A percentile compares a stretch with the other conserved stretches of the same genome.
These are phyloP conservation scores for Viola pubescens DNA, from an alignment of 441 rosid species.

Conservation along the genomic window DNA sequence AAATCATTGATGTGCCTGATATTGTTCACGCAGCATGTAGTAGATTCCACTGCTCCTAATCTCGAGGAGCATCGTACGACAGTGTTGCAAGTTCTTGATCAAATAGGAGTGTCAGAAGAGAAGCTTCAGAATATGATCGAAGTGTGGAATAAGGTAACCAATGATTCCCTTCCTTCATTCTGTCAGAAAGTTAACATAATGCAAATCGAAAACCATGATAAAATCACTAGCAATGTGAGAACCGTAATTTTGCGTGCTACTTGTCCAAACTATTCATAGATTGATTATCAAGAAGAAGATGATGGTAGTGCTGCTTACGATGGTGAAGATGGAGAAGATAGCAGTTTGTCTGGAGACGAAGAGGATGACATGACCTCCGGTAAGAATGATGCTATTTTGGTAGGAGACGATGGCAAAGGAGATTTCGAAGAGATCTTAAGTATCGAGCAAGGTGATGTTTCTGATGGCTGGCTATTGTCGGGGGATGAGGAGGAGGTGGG, in stretches of 20 bases:
- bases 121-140: slow-evolving; percentile 77
- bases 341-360: slow-evolving; percentile 28
- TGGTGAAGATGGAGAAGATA: slow-evolving; percentile 30
- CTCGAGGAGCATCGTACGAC: slow-evolving; percentile 81
- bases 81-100: slow-evolving; percentile 73
- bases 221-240: background rate
- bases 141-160: slow-evolving; percentile 88
- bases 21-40: slow-evolving; percentile 53
- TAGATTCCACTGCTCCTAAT: slow-evolving; percentile 85
- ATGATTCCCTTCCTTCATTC: slow-evolving; percentile 1
- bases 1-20: background rate
- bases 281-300: slow-evolving; percentile 53
- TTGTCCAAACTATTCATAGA: slow-evolving; percentile 26
- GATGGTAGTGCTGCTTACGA: slow-evolving; percentile 21
- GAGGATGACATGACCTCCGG: slow-evolving; percentile 19
- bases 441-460: slow-evolving; percentile 24
- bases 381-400: background rate
- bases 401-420: slow-evolving; percentile 2
- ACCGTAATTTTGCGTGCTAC: slow-evolving; percentile 2
- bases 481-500: slow-evolving; percentile 35
- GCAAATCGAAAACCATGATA: background rate
- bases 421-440: slow-evolving; percentile 20
- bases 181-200: background rate
- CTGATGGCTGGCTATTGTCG: slow-evolving; percentile 40
- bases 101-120: slow-evolving; percentile 82